Conservation (phyloP, 2,329 filamentous ascomycete genomes). For the Fusarium devonianum region DNA sequence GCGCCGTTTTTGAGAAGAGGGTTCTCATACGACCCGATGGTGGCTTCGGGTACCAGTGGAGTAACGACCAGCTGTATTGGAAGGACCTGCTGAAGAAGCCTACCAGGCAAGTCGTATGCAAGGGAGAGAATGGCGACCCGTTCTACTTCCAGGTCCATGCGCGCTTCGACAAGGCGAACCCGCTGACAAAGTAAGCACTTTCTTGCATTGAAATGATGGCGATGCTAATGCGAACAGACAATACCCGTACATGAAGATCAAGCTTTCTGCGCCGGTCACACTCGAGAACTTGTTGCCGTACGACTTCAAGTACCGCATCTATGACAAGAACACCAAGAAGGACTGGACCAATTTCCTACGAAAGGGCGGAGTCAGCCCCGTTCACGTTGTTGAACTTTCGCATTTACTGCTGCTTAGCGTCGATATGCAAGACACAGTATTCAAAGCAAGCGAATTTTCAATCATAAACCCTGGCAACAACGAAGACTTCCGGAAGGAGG, state of each 20-base stretch:
- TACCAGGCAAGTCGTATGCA: conserved; percentile 86
- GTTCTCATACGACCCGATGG: conserved; percentile 89
- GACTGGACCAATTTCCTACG: conserved; percentile 99
- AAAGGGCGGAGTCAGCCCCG: conserved; percentile 95
- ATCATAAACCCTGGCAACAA: conserved; percentile 92
- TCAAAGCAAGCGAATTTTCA: conserved; percentile 94
- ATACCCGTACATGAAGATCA: conserved; percentile 94
- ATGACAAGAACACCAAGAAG: conserved; percentile 97
- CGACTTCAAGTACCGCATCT: conserved; percentile 99
- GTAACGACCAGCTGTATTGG: conserved; percentile 89
- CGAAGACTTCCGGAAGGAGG: conserved; percentile 88
- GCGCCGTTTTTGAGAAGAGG: conserved; percentile 88
- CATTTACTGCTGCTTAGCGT: conserved; percentile 91
- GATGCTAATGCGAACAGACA: conserved; percentile 56
- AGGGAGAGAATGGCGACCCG: conserved; percentile 83
- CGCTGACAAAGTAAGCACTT: conserved; percentile 70
- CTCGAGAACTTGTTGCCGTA: conserved; percentile 94
- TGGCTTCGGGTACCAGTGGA: conserved; percentile 97
- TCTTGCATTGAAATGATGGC: neutral
- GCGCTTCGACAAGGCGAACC: conserved; percentile 82
- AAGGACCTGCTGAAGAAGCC: conserved; percentile 85
- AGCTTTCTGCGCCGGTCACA: conserved; percentile 89
- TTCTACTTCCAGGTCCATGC: conserved; percentile 98
- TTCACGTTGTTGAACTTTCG: conserved; percentile 95
- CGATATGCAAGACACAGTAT: conserved; percentile 95